Evolutionary conservation across 176 grass and related monocot genomes (phyloP).

Genomic region (Otatea glauca): DNA sequence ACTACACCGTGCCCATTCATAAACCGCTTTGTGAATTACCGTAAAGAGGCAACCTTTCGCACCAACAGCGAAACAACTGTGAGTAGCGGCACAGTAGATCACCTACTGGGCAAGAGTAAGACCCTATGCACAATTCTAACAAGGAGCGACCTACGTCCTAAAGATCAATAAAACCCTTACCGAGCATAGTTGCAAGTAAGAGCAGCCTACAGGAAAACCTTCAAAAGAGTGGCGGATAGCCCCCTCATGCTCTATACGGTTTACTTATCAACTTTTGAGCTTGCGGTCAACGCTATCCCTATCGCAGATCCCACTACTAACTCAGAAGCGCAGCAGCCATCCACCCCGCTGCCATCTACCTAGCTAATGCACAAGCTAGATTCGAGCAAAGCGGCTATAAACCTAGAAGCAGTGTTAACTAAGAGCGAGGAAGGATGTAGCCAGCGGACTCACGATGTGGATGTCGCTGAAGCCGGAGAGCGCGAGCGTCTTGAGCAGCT

Average conservation of each 20-base stretch:
- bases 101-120: neutral
- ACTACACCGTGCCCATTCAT: neutral
- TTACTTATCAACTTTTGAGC: neutral
- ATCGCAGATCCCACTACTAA: conserved; percentile 43
- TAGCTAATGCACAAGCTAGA: neutral
- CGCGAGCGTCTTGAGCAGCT: conserved; percentile 97
- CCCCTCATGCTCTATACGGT: neutral
- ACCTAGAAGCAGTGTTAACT: conserved; percentile 10
- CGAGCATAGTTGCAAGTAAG: neutral
- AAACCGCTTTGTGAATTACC: neutral
- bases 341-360: neutral
- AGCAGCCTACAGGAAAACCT: neutral
- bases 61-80: neutral
- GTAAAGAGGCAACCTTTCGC: neutral
- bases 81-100: neutral
- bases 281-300: conserved; percentile 33
- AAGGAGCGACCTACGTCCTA: neutral
- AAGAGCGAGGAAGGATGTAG: neutral
- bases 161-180: neutral
- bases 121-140: conserved; percentile 6
- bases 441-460: conserved; percentile 70
- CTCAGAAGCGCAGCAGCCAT: neutral
- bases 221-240: neutral
- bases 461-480: conserved; percentile 92
- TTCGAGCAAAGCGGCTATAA: conserved; percentile 20